Percentiles rank a stretch among this genome's conserved stretches.
Evolutionary conservation across 345 rosid genomes (phyloP).

Genomic region (Mangifera indica): DNA sequence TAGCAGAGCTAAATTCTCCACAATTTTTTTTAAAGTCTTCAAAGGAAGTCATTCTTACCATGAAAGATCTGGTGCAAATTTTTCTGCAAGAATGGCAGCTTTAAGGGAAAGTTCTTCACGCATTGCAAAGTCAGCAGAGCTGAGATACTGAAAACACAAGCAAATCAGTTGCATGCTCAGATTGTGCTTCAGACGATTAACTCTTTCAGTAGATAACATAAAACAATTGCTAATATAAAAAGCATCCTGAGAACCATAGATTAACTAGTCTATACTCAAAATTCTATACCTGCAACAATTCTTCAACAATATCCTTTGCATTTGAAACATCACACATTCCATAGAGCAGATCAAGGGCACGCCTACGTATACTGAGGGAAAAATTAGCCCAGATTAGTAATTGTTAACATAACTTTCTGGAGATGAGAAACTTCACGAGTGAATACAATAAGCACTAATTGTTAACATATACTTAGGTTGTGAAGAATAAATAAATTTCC

Average conservation of each 20-base stretch:
- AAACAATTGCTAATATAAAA: conserved; percentile 10
- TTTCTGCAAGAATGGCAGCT: conserved; percentile 99
- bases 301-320: conserved; percentile 99
- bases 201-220: not conserved
- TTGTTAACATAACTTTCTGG: not conserved
- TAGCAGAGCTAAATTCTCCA: not conserved
- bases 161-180: conserved; percentile 17
- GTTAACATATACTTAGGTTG: not conserved
- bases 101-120: conserved; percentile 97
- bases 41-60: conserved; percentile 55
- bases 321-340: conserved; percentile 99
- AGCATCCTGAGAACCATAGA: not conserved
- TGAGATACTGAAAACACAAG: conserved; percentile 95
- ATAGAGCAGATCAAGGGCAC: conserved; percentile 97
- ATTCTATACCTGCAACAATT: conserved; percentile 76
- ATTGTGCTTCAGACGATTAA: not conserved
- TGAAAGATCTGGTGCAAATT: conserved; percentile 99
- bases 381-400: conserved; percentile 18
- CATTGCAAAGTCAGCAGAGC: conserved; percentile 96
- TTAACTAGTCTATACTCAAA: conserved; percentile 2
- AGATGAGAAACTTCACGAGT: not conserved
- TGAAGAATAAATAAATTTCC: not conserved
- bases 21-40: conserved; percentile 3
- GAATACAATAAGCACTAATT: not conserved
- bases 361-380: conserved; percentile 84